Base-by-base conservation (phyloP, 2,329 filamentous ascomycete species). In the Thielaviopsis populi region DNA sequence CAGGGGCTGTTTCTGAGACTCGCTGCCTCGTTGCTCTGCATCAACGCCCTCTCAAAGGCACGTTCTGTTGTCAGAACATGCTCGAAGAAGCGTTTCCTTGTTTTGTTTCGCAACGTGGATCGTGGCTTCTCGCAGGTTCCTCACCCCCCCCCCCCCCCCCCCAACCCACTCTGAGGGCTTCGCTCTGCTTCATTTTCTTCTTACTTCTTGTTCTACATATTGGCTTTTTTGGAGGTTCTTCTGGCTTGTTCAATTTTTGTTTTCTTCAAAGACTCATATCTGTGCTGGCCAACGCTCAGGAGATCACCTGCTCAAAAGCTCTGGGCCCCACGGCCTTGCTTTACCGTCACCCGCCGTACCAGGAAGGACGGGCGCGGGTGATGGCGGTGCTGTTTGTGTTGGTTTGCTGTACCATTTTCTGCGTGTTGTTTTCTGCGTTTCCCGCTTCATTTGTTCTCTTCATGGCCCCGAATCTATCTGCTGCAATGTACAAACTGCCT, bases 191-290 rank as follows among this genome's bases (percentile, higher is more conserved):
- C 63, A 68, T 64, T 53, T 68, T 70, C 67, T 68, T 59, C 63
- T 67, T 70, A 66, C 68, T 68, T 68, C 67, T 66, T 64, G 68
- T 67, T 68, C 53, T 33, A 56, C 53, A 56, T 56, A 37, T n/a
- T 56, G 27, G 30, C n/a, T 37, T 56, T 19, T 37, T 56, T 19
- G 67, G 67, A 66, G 68, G 67, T 67, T 69, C 69, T 67, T 70
- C 66, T 70, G 65, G 67, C 68, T 70, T 67, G 50, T 27, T 59
- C 41, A 53, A 60, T 59, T 17, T 59, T 62, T 22, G 19, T 46
- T 66, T 37, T 37, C 8, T 62, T 41, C 62, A 59, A 62, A 63
- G 53, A 46, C 53, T 66, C 62, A 19, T 66, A 65, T 41, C 33
- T 65, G 17, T 66, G 59, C 58, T 63, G 56, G 56, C 62, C 59